phyloP scores from a whole-genome alignment of 306 rosid genomes.

The Lathyrus oleraceus region DNA sequence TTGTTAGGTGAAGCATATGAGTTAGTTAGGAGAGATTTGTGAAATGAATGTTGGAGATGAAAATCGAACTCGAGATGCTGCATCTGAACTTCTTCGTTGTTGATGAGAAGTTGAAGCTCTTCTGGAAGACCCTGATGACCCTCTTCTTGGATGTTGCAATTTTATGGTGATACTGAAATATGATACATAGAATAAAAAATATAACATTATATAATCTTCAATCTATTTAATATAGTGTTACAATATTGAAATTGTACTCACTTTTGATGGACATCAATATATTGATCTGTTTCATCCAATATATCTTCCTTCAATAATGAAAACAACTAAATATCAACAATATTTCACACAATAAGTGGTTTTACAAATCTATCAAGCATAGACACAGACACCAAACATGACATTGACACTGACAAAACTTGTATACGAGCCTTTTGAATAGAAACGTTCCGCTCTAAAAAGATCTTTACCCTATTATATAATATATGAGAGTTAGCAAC shows the following conservation, averaged over 20 bases:
- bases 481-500: neutral
- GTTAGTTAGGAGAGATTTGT: conserved; percentile 39
- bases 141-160: conserved; percentile 55
- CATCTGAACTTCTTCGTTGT: conserved; percentile 45
- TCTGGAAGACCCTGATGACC: conserved; percentile 50
- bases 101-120: conserved; percentile 41
- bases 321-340: conserved; percentile 6
- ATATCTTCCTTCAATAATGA: conserved; percentile 60
- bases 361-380: neutral
- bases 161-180: conserved; percentile 62
- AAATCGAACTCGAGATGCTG: conserved; percentile 47
- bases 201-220: neutral
- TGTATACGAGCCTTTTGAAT: neutral
- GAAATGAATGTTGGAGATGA: conserved; percentile 40
- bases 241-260: conserved; percentile 35
- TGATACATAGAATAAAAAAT: neutral
- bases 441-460: neutral
- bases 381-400: neutral
- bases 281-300: conserved; percentile 77
- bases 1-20: neutral
- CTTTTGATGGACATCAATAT: conserved; percentile 76
- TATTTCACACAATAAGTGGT: neutral
- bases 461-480: neutral
- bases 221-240: neutral
- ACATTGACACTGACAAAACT: neutral